A percentile compares a stretch with the other conserved stretches of the same genome.
These are phyloP conservation scores for Trametes elegans DNA, from an alignment of 768 basidiomycete genomes.

Conservation along the genomic window DNA sequence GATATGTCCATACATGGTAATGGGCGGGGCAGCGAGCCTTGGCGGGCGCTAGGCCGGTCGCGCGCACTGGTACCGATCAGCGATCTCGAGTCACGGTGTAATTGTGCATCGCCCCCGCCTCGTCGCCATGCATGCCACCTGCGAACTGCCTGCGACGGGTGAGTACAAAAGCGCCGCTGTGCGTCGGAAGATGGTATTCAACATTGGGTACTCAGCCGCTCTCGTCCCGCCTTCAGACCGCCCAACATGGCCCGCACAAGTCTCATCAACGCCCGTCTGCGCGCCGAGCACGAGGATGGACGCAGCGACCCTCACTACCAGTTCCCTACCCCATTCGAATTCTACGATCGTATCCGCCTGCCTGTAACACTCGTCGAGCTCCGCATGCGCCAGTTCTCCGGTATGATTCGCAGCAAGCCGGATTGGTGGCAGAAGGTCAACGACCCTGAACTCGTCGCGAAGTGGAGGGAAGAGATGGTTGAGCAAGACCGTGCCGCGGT, in stretches of 20 bases:
- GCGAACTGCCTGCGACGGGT: no score
- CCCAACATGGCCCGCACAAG: neutral
- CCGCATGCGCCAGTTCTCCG: conserved; percentile 9
- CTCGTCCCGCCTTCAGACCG: neutral
- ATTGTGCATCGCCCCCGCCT: no score
- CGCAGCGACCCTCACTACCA: neutral
- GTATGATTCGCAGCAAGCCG: conserved; percentile 2
- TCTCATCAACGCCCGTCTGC: no score
- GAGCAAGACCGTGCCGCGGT: conserved; percentile 2
- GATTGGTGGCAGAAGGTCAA: conserved; percentile 13
- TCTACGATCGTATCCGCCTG: neutral
- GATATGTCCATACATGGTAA: no score
- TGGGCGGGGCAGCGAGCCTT: no score
- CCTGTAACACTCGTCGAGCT: conserved; percentile 11
- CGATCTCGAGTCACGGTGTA: no score
- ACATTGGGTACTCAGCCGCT: neutral
- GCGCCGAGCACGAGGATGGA: no score
- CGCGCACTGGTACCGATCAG: no score
- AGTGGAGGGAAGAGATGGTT: conserved; percentile 11
- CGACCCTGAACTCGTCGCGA: conserved; percentile 1
- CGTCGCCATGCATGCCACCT: no score
- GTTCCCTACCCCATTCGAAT: neutral
- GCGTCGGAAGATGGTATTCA: no score
- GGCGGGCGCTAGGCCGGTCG: no score
- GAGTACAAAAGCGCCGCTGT: no score